Evolutionary conservation across 768 basidiomycete species (phyloP).

Genomic region (Leccinum rimulosum): DNA sequence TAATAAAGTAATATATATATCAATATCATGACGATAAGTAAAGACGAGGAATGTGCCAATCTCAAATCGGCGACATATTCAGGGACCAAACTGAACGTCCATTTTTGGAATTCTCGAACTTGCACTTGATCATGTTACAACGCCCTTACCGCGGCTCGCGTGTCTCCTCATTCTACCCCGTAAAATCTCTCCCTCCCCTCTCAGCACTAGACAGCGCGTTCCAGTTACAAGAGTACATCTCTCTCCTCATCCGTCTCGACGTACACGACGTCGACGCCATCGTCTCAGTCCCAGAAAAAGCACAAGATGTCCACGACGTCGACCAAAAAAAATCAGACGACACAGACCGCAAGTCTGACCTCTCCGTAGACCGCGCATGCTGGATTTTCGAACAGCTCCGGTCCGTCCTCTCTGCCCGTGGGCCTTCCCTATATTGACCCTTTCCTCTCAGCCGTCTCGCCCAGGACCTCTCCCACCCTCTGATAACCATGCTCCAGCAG

Average conservation of each 20-base stretch:
- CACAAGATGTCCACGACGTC: conserved; percentile 18
- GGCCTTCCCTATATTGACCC: conserved; percentile 3
- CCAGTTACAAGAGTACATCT: conserved; percentile 93
- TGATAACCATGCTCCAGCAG: conserved; percentile 81
- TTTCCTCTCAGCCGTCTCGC: conserved; percentile 64
- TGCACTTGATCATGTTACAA: conserved; percentile 20
- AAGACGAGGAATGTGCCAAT: neutral
- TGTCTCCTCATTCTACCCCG: conserved; percentile 76
- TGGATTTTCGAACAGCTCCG: conserved; percentile 78
- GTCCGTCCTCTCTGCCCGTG: conserved; percentile 28
- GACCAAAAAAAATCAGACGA: conserved; percentile 31
- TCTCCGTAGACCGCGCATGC: conserved; percentile 74
- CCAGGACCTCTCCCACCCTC: conserved; percentile 81
- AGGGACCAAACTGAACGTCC: neutral
- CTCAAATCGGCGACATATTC: neutral
- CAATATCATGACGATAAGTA: neutral
- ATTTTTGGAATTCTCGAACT: too few relatives aligned
- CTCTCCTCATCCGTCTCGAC: conserved; percentile 79
- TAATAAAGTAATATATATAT: neutral
- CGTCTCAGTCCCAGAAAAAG: conserved; percentile 66
- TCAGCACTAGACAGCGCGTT: conserved; percentile 86
- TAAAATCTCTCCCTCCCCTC: conserved; percentile 67
- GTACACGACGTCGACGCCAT: conserved; percentile 87
- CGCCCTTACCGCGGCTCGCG: conserved; percentile 75
- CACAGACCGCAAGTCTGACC: conserved; percentile 39